Conservation (phyloP, 2,329 filamentous ascomycete species). For the Cercospora sojina region DNA sequence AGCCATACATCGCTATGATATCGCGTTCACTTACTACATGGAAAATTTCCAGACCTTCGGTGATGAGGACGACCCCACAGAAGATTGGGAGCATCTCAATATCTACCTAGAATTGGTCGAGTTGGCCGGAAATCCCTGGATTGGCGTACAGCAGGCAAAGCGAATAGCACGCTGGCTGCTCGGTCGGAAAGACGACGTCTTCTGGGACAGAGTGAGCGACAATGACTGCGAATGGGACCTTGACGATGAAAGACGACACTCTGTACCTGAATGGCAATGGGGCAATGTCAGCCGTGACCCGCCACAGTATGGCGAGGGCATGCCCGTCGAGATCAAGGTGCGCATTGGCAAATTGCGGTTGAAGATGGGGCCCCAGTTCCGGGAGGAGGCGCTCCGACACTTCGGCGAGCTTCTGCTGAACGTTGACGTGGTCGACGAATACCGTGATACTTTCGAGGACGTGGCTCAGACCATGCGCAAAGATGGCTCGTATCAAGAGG, state of each 20-base stretch:
- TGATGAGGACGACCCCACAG: conserved; percentile 46
- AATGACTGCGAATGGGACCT: conserved; percentile 93
- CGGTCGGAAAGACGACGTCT: conserved; percentile 68
- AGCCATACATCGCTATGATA: conserved; percentile 47
- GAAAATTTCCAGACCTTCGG: conserved; percentile 35
- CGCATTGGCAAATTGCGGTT: conserved; percentile 84
- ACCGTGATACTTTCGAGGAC: conserved; percentile 77
- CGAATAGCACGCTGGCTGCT: conserved; percentile 77
- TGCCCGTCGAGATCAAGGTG: conserved; percentile 79
- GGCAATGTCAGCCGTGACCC: conserved; percentile 49
- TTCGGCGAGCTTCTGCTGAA: conserved; percentile 64
- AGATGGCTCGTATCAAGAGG: conserved; percentile 53
- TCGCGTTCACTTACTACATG: conserved; percentile 51
- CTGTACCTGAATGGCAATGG: conserved; percentile 61
- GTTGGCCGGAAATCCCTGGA: conserved; percentile 59
- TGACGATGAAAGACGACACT: conserved; percentile 63
- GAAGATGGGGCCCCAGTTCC: conserved; percentile 60
- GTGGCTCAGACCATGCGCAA: conserved; percentile 60
- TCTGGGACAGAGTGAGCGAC: conserved; percentile 67
- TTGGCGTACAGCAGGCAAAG: conserved; percentile 70
- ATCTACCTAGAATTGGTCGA: conserved; percentile 79
- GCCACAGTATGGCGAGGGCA: conserved; percentile 65
- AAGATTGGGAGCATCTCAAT: conserved; percentile 77
- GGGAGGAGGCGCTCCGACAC: conserved; percentile 63
- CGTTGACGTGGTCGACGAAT: conserved; percentile 62